phyloP scores from a whole-genome alignment of 495 filamentous ascomycete genomes.

The Astrothelium macrocarpum region DNA sequence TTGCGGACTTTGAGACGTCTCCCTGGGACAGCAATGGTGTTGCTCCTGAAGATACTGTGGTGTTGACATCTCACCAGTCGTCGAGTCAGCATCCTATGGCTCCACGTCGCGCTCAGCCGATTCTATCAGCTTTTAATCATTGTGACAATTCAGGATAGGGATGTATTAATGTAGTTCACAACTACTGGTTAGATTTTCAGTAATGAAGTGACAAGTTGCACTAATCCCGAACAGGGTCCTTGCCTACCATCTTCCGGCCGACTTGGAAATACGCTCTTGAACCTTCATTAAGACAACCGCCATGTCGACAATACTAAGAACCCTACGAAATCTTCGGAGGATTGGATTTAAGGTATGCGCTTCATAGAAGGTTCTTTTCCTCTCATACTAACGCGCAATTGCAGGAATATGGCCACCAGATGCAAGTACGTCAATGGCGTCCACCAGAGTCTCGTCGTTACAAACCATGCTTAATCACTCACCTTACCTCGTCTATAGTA shows the following conservation, averaged over 20 bases:
- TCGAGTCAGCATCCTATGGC: conserved; percentile 26
- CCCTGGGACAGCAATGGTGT: neutral
- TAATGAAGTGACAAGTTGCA: neutral
- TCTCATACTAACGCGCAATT: conserved; percentile 27
- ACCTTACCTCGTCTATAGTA: conserved; percentile 16
- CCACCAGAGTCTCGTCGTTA: neutral
- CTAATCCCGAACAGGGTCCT: conserved; percentile 4
- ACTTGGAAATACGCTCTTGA: neutral
- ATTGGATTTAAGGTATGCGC: conserved; percentile 71
- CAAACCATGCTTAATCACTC: conserved; percentile 17
- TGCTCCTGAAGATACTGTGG: neutral
- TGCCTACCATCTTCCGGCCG: neutral
- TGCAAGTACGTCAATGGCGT: conserved; percentile 57
- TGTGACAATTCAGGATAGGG: too few species aligned
- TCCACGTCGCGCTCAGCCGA: too few species aligned
- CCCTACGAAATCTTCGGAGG: conserved; percentile 72
- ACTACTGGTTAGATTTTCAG: too few species aligned
- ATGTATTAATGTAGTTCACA: too few species aligned
- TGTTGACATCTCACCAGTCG: conserved; percentile 10
- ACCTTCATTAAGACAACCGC: conserved; percentile 24
- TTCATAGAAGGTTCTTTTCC: neutral
- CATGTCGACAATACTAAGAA: conserved; percentile 90
- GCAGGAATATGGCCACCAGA: conserved; percentile 82
- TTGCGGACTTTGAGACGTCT: neutral
- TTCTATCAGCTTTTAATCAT: too few species aligned